Evolutionary conservation across 495 filamentous ascomycete species (phyloP).

Genomic region (Terfezia boudieri): DNA sequence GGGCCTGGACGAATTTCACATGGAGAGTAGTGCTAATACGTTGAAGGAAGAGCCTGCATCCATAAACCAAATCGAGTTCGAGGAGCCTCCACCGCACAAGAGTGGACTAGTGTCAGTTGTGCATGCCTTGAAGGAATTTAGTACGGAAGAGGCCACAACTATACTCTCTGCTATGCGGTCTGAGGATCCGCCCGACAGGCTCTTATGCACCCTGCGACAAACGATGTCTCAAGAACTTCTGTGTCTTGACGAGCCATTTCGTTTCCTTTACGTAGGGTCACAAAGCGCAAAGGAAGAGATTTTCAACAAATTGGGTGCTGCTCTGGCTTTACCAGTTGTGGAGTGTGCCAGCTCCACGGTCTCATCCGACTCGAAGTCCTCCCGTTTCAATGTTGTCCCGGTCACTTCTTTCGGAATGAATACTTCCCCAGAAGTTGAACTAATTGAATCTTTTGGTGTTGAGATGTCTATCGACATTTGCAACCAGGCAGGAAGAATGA

Average conservation of each 20-base stretch:
- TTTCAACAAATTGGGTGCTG: conserved; percentile 51
- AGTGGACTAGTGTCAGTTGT: not conserved
- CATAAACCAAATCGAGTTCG: conserved; percentile 31
- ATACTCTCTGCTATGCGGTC: conserved; percentile 24
- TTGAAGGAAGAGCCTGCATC: conserved; percentile 6
- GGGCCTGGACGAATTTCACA: conserved; percentile 17
- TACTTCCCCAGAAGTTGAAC: conserved; percentile 42
- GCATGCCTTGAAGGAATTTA: conserved; percentile 30
- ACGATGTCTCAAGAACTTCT: conserved; percentile 46
- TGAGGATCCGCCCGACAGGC: conserved; percentile 17
- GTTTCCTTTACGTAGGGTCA: conserved; percentile 46
- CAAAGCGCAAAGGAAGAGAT: conserved; percentile 41
- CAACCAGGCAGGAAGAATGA: conserved; percentile 28
- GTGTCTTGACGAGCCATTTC: conserved; percentile 40
- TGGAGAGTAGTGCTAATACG: conserved; percentile 12
- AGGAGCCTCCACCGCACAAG: conserved; percentile 26
- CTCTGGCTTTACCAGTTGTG: conserved; percentile 31
- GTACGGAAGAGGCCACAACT: conserved; percentile 28
- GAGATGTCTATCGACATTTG: conserved; percentile 59
- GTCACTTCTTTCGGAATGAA: conserved; percentile 45
- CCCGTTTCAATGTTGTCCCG: conserved; percentile 52
- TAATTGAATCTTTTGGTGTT: conserved; percentile 42
- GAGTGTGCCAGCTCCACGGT: conserved; percentile 25
- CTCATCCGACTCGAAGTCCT: conserved; percentile 25
- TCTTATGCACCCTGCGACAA: conserved; percentile 41